phyloP scores from a whole-genome alignment of 2,329 filamentous ascomycete species.

The Trichoderma breve region DNA sequence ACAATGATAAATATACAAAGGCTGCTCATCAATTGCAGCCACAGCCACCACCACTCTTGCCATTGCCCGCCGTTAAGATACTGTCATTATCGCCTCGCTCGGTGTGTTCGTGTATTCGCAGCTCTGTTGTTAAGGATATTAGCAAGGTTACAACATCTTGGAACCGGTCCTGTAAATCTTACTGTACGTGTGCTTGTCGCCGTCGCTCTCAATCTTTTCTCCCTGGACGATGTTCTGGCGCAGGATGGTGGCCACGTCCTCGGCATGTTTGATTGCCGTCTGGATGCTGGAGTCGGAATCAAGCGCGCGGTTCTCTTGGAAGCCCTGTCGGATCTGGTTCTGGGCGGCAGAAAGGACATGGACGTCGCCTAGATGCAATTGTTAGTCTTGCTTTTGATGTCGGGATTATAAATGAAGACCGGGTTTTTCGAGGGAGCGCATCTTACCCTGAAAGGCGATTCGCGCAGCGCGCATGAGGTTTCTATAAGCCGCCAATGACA shows the following conservation, averaged over 20 bases:
- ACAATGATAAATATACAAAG: slow-evolving; percentile 10
- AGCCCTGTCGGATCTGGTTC: slow-evolving; percentile 68
- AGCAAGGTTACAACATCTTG: not conserved
- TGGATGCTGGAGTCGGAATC: slow-evolving; percentile 55
- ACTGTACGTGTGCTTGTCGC: slow-evolving; percentile 56
- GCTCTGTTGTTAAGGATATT: slow-evolving; percentile 49
- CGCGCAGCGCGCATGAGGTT: slow-evolving; percentile 75
- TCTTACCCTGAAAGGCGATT: slow-evolving; percentile 77
- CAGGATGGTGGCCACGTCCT: slow-evolving; percentile 78
- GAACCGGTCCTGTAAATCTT: slow-evolving; percentile 33
- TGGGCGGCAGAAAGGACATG: slow-evolving; percentile 68
- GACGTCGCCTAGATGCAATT: slow-evolving; percentile 59
- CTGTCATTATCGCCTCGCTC: slow-evolving; percentile 93
- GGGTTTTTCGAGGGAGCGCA: not conserved
- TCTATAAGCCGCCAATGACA: slow-evolving; percentile 77
- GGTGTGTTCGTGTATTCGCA: slow-evolving; percentile 86
- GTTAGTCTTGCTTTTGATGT: not conserved
- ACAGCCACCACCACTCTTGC: slow-evolving; percentile 32
- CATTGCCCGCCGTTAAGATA: slow-evolving; percentile 62
- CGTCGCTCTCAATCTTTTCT: slow-evolving; percentile 46
- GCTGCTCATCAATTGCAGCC: slow-evolving; percentile 29
- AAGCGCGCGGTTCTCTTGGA: slow-evolving; percentile 65
- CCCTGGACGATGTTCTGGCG: slow-evolving; percentile 88
- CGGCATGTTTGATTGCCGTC: slow-evolving; percentile 71
- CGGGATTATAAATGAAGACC: not conserved